Base-by-base conservation (phyloP, 2,329 filamentous ascomycete genomes). In the Blastomyces parvus region DNA sequence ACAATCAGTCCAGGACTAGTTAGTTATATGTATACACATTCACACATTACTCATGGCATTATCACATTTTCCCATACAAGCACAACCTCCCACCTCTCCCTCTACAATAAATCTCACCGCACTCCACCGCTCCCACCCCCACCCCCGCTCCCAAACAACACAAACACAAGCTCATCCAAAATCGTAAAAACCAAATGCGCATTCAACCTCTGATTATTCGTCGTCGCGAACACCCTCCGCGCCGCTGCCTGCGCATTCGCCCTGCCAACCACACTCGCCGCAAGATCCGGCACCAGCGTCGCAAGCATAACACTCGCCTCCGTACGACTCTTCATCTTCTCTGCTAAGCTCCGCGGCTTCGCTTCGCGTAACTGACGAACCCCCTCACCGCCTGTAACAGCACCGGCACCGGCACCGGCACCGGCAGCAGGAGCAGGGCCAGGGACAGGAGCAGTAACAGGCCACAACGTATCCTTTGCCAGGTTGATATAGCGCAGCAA, bases 191-290 rank as follows among this genome's bases (percentile, higher is more conserved):
- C 82, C 58, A 91, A 74, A 74, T 90, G 88, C 58, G 86, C 82
- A 74, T 97, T 97, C 68, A 99, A 80, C 67, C 91, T 83, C 64
- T 86, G 83, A 76, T 97, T 99, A 75, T 99, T 99, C 69, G 97
- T 80, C 56, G 90, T 91, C 11, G 91, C 92, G 79, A 95, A 90
- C 58, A 97, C 85, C 70, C 92, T 88, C 69, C 93, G 84, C 66
- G 91, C 92, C 27, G 94, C 94, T 63, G 88, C 88, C 74, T 95
- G 89, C 19, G 95, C 94, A 78, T 99, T 99, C 53, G 88, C 84
- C 70, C 91, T 84, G 4, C 94, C 94, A 19, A 99, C 95, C 7
- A 99, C 95, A 76, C 89, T 96, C 8, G 88, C 91, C 9, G 90
- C 93, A 63, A 99, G 74, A 74, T 99, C 94, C 2, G 94, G 94